Evolutionary conservation across 352 stramenopile genomes (phyloP).

Genomic region (Phytophthora hybrid): DNA sequence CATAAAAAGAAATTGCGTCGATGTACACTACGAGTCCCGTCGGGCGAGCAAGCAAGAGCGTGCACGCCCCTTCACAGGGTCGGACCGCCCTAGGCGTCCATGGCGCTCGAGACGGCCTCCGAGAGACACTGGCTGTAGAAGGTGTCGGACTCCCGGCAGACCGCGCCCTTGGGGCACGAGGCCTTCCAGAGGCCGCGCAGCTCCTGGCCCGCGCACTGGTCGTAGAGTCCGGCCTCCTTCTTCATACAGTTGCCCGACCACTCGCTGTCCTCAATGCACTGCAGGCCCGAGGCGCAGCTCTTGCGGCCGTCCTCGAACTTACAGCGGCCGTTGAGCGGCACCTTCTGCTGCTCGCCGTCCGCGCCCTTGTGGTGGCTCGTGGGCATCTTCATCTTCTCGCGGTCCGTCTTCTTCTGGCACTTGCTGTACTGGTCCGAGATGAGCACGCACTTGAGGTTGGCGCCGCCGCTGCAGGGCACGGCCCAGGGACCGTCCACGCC

Average conservation of each 20-base stretch:
- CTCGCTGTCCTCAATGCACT: slow-evolving; percentile 40
- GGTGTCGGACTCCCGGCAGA: slow-evolving; percentile 35
- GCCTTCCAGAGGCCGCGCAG: slow-evolving; percentile 39
- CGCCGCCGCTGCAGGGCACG: slow-evolving; percentile 27
- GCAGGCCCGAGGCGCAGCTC: slow-evolving; percentile 29
- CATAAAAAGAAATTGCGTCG: too few relatives aligned
- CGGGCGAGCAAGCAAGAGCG: too few relatives aligned
- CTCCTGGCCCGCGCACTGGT: slow-evolving; percentile 40
- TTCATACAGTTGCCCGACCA: slow-evolving; percentile 42
- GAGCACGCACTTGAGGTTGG: slow-evolving; percentile 37
- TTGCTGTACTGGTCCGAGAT: slow-evolving; percentile 41
- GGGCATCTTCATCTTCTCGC: slow-evolving; percentile 30
- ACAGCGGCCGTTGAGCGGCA: slow-evolving; percentile 34
- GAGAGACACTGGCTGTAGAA: slow-evolving; percentile 46
- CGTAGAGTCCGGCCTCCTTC: slow-evolving; percentile 37
- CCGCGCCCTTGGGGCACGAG: slow-evolving; percentile 33
- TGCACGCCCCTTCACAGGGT: not conserved
- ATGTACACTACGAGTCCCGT: not conserved
- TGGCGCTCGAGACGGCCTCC: slow-evolving; percentile 27
- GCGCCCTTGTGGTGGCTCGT: slow-evolving; percentile 24
- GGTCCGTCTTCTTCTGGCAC: slow-evolving; percentile 35
- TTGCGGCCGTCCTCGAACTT: slow-evolving; percentile 36
- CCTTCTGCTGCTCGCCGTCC: slow-evolving; percentile 17
- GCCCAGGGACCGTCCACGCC: slow-evolving; percentile 30
- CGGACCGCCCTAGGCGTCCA: slow-evolving; percentile 23